Percentiles rank a stretch among this genome's conserved stretches.
These are phyloP conservation scores for Endothia cerciana DNA, from an alignment of 2,329 filamentous ascomycete species.

Conservation along the genomic window DNA sequence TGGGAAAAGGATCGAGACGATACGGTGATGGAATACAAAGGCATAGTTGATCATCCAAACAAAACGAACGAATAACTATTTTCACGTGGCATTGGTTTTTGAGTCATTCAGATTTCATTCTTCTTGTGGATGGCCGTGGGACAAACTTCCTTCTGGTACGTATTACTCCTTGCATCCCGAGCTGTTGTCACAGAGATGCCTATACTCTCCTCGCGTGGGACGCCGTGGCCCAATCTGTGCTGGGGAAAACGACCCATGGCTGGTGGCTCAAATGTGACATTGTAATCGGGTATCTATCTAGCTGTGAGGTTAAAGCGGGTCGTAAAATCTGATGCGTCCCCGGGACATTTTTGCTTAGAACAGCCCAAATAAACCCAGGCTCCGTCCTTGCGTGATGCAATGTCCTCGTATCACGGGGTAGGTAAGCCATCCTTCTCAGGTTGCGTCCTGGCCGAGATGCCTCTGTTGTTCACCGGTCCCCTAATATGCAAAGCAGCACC, in stretches of 20 bases:
- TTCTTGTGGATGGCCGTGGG: no score
- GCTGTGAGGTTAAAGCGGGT: neutral
- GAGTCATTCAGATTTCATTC: no score
- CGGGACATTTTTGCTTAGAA: neutral
- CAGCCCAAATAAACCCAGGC: neutral
- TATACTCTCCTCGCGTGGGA: no score
- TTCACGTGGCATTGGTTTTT: no score
- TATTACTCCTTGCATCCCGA: no score
- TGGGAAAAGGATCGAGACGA: no score
- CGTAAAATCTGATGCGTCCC: neutral
- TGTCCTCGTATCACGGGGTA: neutral
- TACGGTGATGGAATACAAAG: no score
- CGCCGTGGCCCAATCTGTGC: no score
- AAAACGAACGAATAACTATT: no score
- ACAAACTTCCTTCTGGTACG: no score
- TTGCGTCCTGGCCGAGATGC: neutral
- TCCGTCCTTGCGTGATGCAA: neutral
- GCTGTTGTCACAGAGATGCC: no score
- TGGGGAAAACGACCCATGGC: neutral
- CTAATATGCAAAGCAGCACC: neutral
- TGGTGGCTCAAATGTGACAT: neutral
- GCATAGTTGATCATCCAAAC: no score
- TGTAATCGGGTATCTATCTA: slow-evolving; percentile 13
- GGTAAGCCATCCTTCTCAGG: neutral
- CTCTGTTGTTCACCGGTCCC: neutral